Percentiles rank a stretch among this genome's conserved stretches.
Evolutionary conservation across 345 rosid genomes (phyloP).

Genomic region (Eucalyptus tenuipes): DNA sequence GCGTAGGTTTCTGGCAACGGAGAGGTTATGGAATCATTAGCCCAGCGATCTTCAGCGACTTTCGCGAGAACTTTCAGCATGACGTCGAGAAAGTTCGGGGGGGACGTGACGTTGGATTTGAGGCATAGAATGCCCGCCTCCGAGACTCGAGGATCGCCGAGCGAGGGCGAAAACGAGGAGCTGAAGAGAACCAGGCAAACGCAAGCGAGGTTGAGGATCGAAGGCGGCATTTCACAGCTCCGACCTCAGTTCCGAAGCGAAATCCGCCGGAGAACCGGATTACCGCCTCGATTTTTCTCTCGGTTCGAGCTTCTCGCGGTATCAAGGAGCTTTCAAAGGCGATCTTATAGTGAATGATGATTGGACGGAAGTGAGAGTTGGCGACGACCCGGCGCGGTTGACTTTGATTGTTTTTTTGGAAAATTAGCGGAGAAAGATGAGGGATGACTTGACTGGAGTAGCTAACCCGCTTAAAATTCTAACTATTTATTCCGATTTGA

Average conservation of each 20-base stretch:
- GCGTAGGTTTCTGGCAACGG: slow-evolving; percentile 10
- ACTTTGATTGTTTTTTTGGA: too few species aligned
- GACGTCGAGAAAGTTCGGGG: slow-evolving; percentile 24
- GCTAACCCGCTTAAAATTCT: too few species aligned
- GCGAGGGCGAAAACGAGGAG: not conserved
- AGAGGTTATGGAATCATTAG: slow-evolving; percentile 5
- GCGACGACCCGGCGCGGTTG: not conserved
- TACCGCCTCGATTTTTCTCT: not conserved
- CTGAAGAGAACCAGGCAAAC: not conserved
- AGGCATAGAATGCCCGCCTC: slow-evolving; percentile 29
- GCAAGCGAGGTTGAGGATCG: not conserved
- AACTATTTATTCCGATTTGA: not conserved
- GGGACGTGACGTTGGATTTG: not conserved
- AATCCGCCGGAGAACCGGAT: not conserved
- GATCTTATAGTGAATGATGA: too few species aligned
- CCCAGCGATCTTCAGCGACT: slow-evolving; percentile 20
- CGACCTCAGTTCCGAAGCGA: not conserved
- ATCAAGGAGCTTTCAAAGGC: not conserved
- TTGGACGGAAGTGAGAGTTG: not conserved
- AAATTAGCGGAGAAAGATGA: too few species aligned
- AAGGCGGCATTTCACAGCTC: not conserved
- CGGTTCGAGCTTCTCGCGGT: not conserved
- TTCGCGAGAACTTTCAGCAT: slow-evolving; percentile 19
- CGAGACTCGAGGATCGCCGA: slow-evolving; percentile 26
- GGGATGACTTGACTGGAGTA: too few species aligned